Evolutionary conservation across 2,329 filamentous ascomycete species (phyloP).

Genomic region (Trichocomaceae sp.): DNA sequence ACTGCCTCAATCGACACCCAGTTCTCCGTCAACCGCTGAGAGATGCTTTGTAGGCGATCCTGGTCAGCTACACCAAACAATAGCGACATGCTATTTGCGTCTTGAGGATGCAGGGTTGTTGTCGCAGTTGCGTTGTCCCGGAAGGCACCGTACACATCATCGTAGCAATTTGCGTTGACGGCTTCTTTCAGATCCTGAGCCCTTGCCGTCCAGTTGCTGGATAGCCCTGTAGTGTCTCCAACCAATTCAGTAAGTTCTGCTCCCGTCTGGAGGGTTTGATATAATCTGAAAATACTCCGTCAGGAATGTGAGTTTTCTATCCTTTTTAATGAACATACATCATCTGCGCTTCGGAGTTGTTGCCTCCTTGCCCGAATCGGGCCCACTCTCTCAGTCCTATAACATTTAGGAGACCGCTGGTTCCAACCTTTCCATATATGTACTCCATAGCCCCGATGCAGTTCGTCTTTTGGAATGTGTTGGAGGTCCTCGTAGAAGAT

Average conservation of each 20-base stretch:
- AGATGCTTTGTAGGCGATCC: conserved; percentile 36
- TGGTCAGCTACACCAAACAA: conserved; percentile 42
- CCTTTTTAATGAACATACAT: conserved; percentile 27
- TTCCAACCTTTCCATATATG: conserved; percentile 40
- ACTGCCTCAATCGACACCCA: conserved; percentile 53
- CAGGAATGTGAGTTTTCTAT: background rate
- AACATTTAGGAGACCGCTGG: conserved; percentile 45
- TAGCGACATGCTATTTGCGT: conserved; percentile 53
- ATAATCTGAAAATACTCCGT: conserved; percentile 30
- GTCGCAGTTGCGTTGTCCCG: conserved; percentile 48
- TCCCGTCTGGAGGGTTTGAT: conserved; percentile 50
- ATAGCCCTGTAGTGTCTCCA: conserved; percentile 36
- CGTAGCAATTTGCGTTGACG: conserved; percentile 47
- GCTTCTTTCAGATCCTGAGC: conserved; percentile 39
- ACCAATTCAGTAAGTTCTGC: conserved; percentile 46
- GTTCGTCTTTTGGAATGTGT: conserved; percentile 54
- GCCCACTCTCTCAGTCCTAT: conserved; percentile 49
- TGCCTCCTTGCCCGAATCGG: conserved; percentile 44
- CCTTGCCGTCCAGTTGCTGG: conserved; percentile 35
- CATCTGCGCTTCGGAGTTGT: conserved; percentile 48
- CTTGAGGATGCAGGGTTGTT: conserved; percentile 52
- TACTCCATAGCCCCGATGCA: conserved; percentile 50
- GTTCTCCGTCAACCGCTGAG: conserved; percentile 42
- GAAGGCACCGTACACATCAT: conserved; percentile 45
- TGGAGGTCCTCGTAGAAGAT: conserved; percentile 48